Base-by-base conservation (phyloP, 768 basidiomycete species). In the Thelephora ganbajun region DNA sequence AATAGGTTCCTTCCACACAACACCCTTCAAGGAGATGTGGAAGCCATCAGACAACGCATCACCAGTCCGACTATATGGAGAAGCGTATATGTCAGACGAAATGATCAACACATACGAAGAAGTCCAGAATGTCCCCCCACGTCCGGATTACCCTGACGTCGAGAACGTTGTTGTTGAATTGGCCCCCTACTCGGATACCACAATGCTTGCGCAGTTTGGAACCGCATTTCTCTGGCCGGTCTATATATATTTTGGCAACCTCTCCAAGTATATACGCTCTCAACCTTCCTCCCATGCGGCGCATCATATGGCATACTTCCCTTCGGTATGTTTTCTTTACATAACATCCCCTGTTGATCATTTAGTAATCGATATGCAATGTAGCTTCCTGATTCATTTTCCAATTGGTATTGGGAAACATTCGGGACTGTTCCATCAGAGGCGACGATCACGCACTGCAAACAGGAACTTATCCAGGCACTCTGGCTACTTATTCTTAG, bases 221-320 rank as follows among this genome's bases (percentile, higher is more conserved):
- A 46, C 57, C 1, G 55, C 57, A 16, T 47, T 41, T 19, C 43
- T 52, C 2, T 73, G 69, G 72, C 69, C 69, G 4, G 20, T 66
- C 1, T 72, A 72, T 49, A 39, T 64, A 1, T 65, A 46, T 42
- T 57, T 67, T 16, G 69, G 66, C 0, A 72, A 70, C 47, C 57
- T 64, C 11, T 68, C 68, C 0, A 75, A 74, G 53, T 71, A 70
- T 43, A 48, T 56, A 2, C 56, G 60, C 1, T 51, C 50, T 11
- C 50, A 55, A 11, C 67, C 65, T 3, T 56, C 52, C 18, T 57
- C 60, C 1, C 50, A 56, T 14, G 62, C 68, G 1, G 56, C 58
- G 12, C 65, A 71, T 49, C 69, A 70, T 51, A 12, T 70, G 2
- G 70, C 66, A 11, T 73, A 71, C 53, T 62, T 74, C 19, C 69